Evolutionary conservation across 129 eudicot genomes (phyloP).

Genomic region (Cynara cardunculus): DNA sequence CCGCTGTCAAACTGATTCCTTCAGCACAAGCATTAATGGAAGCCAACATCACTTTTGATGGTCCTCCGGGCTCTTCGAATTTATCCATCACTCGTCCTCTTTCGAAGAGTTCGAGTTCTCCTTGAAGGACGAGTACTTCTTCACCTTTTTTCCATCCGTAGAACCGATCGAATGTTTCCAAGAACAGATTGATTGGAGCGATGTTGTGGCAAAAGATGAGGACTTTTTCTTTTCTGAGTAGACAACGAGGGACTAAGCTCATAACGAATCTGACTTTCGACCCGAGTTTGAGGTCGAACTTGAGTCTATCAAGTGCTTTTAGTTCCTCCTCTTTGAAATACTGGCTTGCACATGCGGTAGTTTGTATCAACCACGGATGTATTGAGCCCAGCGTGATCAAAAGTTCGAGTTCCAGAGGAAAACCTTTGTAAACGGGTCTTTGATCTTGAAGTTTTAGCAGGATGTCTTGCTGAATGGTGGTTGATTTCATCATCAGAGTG

Average conservation of each 20-base stretch:
- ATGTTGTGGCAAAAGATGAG: conserved; percentile 96
- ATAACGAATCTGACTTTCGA: conserved; percentile 85
- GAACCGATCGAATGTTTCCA: conserved; percentile 63
- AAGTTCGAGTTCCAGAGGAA: conserved; percentile 85
- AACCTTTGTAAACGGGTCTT: conserved; percentile 73
- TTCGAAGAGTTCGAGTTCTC: conserved; percentile 93
- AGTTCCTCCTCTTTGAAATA: conserved; percentile 61
- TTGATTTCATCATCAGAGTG: conserved; percentile 93
- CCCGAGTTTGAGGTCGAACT: conserved; percentile 72
- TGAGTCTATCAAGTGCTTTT: conserved; percentile 52
- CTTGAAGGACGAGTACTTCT: conserved; percentile 84
- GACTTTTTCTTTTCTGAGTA: conserved; percentile 76
- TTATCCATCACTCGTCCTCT: conserved; percentile 91
- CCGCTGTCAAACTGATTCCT: conserved; percentile 93
- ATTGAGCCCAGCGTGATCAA: conserved; percentile 91
- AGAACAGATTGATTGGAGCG: conserved; percentile 87
- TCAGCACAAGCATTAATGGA: conserved; percentile 94
- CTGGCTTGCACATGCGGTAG: conserved; percentile 74
- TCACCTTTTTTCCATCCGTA: conserved; percentile 82
- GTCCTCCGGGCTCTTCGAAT: conserved; percentile 87
- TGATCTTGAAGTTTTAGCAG: conserved; percentile 69
- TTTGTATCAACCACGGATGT: conserved; percentile 93
- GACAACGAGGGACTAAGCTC: conserved; percentile 81
- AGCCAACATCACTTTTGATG: conserved; percentile 85
- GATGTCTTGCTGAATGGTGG: conserved; percentile 77